phyloP scores from a whole-genome alignment of 805 yeast species.

The Yarrowia yakushimensis region DNA sequence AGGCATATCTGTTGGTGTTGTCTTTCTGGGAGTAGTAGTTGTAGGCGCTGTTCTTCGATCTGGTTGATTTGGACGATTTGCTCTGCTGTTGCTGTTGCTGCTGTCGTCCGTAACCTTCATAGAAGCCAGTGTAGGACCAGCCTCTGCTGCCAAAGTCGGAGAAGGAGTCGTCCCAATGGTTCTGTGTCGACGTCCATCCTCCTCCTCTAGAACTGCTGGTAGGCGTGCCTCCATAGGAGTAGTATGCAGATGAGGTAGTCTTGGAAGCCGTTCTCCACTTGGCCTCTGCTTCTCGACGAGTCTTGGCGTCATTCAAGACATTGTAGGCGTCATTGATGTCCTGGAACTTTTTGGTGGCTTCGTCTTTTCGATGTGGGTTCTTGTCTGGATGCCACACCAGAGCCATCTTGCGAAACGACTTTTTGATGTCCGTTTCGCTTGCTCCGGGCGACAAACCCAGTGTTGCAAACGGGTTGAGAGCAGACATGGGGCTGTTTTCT shows the following conservation, averaged over 20 bases:
- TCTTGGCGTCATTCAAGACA: not conserved
- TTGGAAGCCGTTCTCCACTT: not conserved
- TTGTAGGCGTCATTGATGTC: constrained; percentile 76
- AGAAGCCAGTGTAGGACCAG: not conserved
- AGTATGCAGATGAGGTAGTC: not conserved
- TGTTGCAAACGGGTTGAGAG: constrained; percentile 36
- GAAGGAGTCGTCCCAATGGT: not conserved
- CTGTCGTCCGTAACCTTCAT: not conserved
- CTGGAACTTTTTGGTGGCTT: constrained; percentile 92
- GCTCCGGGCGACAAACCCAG: constrained; percentile 52
- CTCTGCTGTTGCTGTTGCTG: not conserved
- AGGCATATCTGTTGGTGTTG: constrained; percentile 1
- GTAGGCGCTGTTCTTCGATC: constrained; percentile 1
- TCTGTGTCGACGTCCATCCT: not conserved
- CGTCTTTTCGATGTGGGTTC: constrained; percentile 49
- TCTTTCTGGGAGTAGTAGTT: not conserved
- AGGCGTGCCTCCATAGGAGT: not conserved
- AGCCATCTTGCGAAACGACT: constrained; percentile 72
- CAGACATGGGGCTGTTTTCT: not conserved
- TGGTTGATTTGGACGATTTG: not conserved
- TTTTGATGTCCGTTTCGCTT: constrained; percentile 55
- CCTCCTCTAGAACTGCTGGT: not conserved
- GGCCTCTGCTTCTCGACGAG: constrained; percentile 1
- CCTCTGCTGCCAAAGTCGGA: not conserved
- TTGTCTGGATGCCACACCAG: constrained; percentile 78